A percentile compares a stretch with the other conserved stretches of the same genome.
These are phyloP conservation scores for Aquilaria agallochum DNA, from an alignment of 441 rosid species.

Conservation along the genomic window DNA sequence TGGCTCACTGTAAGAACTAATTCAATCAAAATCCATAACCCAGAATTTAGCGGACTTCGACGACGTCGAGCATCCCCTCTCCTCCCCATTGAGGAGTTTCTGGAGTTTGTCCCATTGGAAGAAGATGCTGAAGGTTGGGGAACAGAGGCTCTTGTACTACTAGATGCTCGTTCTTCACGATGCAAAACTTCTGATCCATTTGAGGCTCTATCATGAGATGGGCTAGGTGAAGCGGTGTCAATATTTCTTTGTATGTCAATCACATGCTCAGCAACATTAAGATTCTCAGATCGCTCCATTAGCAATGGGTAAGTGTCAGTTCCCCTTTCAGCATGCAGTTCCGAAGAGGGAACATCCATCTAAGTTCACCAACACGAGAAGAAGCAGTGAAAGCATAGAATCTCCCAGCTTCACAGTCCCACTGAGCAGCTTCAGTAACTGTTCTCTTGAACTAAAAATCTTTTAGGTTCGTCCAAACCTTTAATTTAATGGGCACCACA, in stretches of 20 bases:
- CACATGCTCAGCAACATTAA: slow-evolving; percentile 45
- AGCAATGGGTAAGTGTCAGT: slow-evolving; percentile 43
- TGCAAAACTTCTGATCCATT: slow-evolving; percentile 50
- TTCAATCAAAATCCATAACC: slow-evolving; percentile 89
- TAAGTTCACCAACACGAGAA: slow-evolving; percentile 35
- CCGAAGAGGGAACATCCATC: slow-evolving; percentile 68
- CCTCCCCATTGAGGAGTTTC: slow-evolving; percentile 40
- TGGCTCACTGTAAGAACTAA: slow-evolving; percentile 77
- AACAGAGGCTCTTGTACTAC: slow-evolving; percentile 24
- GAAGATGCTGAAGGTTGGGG: slow-evolving; percentile 40
- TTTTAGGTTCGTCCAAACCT: slow-evolving; percentile 10
- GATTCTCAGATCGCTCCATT: slow-evolving; percentile 58
- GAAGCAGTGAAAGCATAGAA: slow-evolving; percentile 36
- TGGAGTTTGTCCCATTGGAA: slow-evolving; percentile 40
- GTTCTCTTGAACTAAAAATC: slow-evolving; percentile 9
- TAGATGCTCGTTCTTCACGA: slow-evolving; percentile 46
- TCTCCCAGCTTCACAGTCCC: slow-evolving; percentile 5
- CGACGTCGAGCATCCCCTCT: slow-evolving; percentile 68
- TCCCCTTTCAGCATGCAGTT: slow-evolving; percentile 34
- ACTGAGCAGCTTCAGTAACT: slow-evolving; percentile 5
- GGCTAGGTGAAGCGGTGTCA: slow-evolving; percentile 33
- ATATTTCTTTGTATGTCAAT: slow-evolving; percentile 50
- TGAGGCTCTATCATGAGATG: slow-evolving; percentile 53
- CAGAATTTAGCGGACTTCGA: slow-evolving; percentile 92
- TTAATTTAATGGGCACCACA: slow-evolving; percentile 15